Evolutionary conservation across 805 yeast species (phyloP).

Genomic region (Metschnikowia arizonensis): DNA sequence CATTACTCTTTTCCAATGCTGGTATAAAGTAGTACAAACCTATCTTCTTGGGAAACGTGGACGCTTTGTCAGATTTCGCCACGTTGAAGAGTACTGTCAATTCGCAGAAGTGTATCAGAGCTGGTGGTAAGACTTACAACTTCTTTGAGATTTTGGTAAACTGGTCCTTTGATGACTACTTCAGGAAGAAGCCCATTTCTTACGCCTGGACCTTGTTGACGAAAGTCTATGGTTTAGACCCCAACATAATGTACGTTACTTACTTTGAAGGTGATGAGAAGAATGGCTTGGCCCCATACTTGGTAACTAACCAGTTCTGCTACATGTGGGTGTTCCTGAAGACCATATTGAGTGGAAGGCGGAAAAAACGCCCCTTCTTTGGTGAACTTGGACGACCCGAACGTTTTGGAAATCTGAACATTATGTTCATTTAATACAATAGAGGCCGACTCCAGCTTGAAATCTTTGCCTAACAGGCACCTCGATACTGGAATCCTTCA

Average conservation of each 20-base stretch:
- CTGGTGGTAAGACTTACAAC: conserved; percentile 99
- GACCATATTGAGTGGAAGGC: conserved; percentile 95
- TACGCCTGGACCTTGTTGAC: conserved; percentile 93
- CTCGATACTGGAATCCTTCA: conserved; percentile 96
- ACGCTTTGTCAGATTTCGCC: conserved; percentile 86
- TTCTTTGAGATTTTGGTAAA: conserved; percentile 99
- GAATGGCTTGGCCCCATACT: conserved; percentile 83
- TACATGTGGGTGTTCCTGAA: conserved; percentile 79
- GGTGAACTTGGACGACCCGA: conserved; percentile 96
- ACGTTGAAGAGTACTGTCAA: conserved; percentile 83
- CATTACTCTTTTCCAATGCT: conserved; percentile 93
- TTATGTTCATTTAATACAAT: conserved; percentile 94
- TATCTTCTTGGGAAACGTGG: conserved; percentile 94
- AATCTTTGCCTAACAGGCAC: conserved; percentile 87
- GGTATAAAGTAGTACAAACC: conserved; percentile 99
- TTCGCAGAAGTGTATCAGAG: conserved; percentile 98
- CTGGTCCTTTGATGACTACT: conserved; percentile 99
- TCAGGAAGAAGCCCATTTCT: conserved; percentile 87
- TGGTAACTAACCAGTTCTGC: conserved; percentile 86
- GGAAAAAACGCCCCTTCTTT: conserved; percentile 91
- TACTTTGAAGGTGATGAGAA: conserved; percentile 91
- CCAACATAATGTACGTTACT: conserved; percentile 84
- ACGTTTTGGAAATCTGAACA: conserved; percentile 95
- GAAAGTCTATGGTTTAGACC: conserved; percentile 71
- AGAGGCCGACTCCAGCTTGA: conserved; percentile 81